These are phyloP conservation scores for Linnemannia elongata DNA, from an alignment of 192 early-diverging fungal genomes.

Conservation along the genomic window DNA sequence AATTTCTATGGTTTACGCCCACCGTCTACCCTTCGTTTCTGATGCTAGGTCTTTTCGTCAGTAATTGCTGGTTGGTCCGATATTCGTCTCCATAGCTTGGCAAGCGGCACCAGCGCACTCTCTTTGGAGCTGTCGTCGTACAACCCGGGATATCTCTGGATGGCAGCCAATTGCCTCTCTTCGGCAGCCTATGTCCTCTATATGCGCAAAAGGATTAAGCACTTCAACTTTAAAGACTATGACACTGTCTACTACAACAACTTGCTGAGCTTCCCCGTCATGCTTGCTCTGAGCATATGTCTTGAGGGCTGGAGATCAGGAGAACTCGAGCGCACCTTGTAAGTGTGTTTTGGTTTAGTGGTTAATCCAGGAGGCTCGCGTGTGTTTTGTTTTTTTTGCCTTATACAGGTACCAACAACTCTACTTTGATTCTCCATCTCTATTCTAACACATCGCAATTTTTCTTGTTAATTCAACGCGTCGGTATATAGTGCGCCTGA, in stretches of 20 bases:
- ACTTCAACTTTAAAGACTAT: slow-evolving; percentile 95
- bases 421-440: too few species aligned
- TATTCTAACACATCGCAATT: background rate
- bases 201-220: slow-evolving; percentile 92
- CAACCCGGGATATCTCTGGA: slow-evolving; percentile 85
- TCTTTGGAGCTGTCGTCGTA: slow-evolving; percentile 26
- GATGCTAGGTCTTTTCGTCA: slow-evolving; percentile 80
- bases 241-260: slow-evolving; percentile 99
- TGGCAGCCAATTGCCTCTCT: slow-evolving; percentile 92
- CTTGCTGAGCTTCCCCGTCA: slow-evolving; percentile 86
- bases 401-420: too few species aligned
- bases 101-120: slow-evolving; percentile 25
- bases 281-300: slow-evolving; percentile 74
- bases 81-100: slow-evolving; percentile 32
- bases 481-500: slow-evolving; percentile 47
- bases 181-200: slow-evolving; percentile 90
- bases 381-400: too few species aligned
- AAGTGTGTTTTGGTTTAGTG: slow-evolving; percentile 24
- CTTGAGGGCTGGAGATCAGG: slow-evolving; percentile 79
- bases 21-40: background rate
- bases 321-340: slow-evolving; percentile 72
- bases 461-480: background rate
- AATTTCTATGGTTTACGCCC: background rate
- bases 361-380: background rate
- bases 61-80: slow-evolving; percentile 90